A percentile compares a stretch with the other conserved stretches of the same genome.
Conservation (phyloP, 2,329 filamentous ascomycete genomes). For the Talaromyces sp. region DNA sequence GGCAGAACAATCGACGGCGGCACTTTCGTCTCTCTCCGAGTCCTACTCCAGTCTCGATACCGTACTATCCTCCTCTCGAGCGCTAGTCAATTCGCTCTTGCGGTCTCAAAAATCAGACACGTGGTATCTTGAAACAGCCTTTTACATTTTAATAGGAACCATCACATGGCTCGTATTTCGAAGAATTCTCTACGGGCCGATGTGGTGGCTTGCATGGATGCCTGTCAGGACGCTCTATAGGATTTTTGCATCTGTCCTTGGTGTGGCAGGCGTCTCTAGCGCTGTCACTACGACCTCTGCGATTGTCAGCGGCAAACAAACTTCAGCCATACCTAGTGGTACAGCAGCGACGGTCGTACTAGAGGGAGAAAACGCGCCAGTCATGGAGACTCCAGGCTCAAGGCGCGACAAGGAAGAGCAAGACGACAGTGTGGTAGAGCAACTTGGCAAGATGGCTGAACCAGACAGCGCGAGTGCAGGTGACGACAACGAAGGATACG, state of each 20-base stretch:
- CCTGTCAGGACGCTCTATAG: conserved; percentile 67
- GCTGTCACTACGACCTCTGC: conserved; percentile 19
- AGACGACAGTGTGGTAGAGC: conserved; percentile 34
- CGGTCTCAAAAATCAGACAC: conserved; percentile 92
- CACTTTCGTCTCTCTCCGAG: conserved; percentile 73
- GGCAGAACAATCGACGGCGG: conserved; percentile 74
- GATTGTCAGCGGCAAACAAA: conserved; percentile 15
- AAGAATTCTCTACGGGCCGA: conserved; percentile 77
- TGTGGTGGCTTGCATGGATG: conserved; percentile 84
- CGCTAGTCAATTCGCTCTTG: conserved; percentile 72
- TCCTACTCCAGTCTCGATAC: conserved; percentile 75
- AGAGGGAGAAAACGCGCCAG: conserved; percentile 1
- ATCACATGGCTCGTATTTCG: conserved; percentile 83
- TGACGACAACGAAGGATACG: conserved; percentile 8
- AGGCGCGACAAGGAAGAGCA: conserved; percentile 17
- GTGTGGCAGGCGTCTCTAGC: conserved; percentile 42
- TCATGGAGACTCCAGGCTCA: conserved; percentile 18
- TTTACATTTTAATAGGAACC: conserved; percentile 74
- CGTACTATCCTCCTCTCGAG: conserved; percentile 68
- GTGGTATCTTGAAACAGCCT: conserved; percentile 90
- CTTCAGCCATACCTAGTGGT: conserved; percentile 8
- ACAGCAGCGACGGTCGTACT: conserved; percentile 8
- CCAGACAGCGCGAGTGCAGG: conserved; percentile 5
- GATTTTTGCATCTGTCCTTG: conserved; percentile 52
- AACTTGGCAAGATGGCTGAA: conserved; percentile 37